These are phyloP conservation scores for Sanghuangporus sanghuang DNA, from an alignment of 1,284 basidiomycete genomes.

Conservation along the genomic window DNA sequence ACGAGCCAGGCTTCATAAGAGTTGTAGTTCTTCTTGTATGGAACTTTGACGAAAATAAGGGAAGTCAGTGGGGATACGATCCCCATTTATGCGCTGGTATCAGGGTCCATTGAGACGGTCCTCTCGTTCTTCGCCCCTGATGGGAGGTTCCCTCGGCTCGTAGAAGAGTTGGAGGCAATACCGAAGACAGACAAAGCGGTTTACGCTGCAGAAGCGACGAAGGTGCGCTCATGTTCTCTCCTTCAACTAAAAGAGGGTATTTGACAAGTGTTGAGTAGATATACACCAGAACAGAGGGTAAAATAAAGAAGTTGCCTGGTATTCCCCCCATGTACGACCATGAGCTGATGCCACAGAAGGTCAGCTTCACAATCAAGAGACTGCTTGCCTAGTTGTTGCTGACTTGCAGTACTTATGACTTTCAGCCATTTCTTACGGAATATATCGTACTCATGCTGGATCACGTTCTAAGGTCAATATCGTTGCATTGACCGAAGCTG, in stretches of 20 bases:
- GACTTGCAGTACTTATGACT: background rate
- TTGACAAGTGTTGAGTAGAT: background rate
- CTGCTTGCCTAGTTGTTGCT: background rate
- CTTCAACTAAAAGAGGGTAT: background rate
- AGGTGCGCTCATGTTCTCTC: background rate
- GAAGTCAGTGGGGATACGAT: background rate
- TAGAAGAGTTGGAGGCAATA: slow-evolving; percentile 5
- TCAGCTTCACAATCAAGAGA: too few species aligned
- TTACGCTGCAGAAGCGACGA: background rate
- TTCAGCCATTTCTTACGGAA: background rate
- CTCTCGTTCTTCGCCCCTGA: slow-evolving; percentile 8
- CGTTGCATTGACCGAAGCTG: background rate
- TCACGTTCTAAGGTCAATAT: too few species aligned
- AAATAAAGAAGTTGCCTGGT: slow-evolving; percentile 4
- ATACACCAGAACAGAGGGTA: background rate
- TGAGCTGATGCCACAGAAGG: slow-evolving; percentile 2
- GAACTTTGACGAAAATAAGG: slow-evolving; percentile 1
- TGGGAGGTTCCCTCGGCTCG: background rate
- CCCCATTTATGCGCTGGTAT: slow-evolving; percentile 8
- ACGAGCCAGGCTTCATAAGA: background rate
- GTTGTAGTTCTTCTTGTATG: slow-evolving; percentile 6
- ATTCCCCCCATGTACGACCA: slow-evolving; percentile 13
- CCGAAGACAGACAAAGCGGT: background rate
- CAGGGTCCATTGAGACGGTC: background rate
- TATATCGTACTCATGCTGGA: too few species aligned